Evolutionary conservation across 139 green algal species (phyloP), one percentile per base, ranked within the genome.

Genomic region (Zygnema cylindricum): DNA sequence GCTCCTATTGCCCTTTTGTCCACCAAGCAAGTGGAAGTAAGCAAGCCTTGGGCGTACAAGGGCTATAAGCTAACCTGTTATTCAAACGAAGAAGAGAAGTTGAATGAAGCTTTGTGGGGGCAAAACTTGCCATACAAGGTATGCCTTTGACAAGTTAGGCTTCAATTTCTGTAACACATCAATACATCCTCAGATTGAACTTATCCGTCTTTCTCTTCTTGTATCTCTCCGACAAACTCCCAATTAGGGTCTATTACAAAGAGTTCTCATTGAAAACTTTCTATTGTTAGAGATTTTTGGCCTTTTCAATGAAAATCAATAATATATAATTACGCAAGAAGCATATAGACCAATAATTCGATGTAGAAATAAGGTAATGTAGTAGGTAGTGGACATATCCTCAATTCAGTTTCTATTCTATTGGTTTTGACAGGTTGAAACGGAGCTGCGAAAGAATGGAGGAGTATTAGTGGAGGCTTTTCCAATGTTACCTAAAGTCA

Each of bases 401-500:
- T 30, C 30, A 73, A 30, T 30, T 25, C 57, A 35, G 30, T 25
- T 30, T 73, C 57, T 73, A 73, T 73, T 73, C 30, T 30, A 73
- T 73, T 73, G 25, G 30, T 73, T 73, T 30, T 73, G 57, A 16
- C 77, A 84, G 77, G 81, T 81, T 22, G 83, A 88, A 75, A 86
- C 22, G 7, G 83, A 63, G 69, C 38, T 88, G 83, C 32, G 83
- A 69, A 84, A 88, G 32, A 88, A 86, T 41, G 83, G 83, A n/a
- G 83, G 63, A 38, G 71, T 85, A n/a, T 3, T 88, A 32, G 69
- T 40, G 43, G 83, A 88, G 83, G 83, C 83, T 35, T 33, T 88
- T 41, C 83, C 83, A 33, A 88, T 88, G 83, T 85, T 88, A n/a
- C 83, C 83, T 54, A 88, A 88, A 40, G 83, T 88, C 69, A 86